Evolutionary conservation across 352 stramenopile genomes (phyloP).

Genomic region (Thraustotheca clavata): DNA sequence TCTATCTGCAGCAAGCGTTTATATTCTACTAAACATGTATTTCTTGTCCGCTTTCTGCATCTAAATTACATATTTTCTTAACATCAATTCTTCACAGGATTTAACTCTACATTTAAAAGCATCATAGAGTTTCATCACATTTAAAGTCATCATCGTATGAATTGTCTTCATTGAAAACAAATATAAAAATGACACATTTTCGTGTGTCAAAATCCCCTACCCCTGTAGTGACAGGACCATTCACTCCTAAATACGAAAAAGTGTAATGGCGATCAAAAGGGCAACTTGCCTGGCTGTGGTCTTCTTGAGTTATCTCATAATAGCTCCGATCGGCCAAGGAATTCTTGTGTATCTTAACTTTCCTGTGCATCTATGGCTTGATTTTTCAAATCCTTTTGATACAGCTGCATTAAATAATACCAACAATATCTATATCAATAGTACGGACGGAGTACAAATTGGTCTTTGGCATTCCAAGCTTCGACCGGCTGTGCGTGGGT

Average conservation of each 20-base stretch:
- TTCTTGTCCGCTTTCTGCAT: constrained; percentile 6
- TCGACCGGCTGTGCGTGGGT: background rate
- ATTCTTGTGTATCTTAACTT: constrained; percentile 16
- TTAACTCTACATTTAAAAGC: too few relatives aligned
- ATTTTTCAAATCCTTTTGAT: background rate
- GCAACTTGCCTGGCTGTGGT: background rate
- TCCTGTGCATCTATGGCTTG: background rate
- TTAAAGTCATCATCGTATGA: too few relatives aligned
- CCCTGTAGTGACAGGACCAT: too few relatives aligned
- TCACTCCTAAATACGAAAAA: too few relatives aligned
- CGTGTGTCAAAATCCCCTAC: too few relatives aligned
- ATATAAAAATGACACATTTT: too few relatives aligned
- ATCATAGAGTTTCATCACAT: too few relatives aligned
- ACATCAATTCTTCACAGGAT: too few relatives aligned
- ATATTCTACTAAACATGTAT: constrained; percentile 8
- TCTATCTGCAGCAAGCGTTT: background rate
- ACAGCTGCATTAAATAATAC: background rate
- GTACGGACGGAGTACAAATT: constrained; percentile 5
- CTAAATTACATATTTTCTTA: background rate
- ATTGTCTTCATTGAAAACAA: too few relatives aligned
- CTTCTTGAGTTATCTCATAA: background rate
- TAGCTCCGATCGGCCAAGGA: background rate
- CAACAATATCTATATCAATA: constrained; percentile 7
- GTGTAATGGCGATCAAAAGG: background rate
- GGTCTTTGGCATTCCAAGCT: constrained; percentile 7